Conservation (phyloP, 208 protist species). For the Polymyxa betae region DNA sequence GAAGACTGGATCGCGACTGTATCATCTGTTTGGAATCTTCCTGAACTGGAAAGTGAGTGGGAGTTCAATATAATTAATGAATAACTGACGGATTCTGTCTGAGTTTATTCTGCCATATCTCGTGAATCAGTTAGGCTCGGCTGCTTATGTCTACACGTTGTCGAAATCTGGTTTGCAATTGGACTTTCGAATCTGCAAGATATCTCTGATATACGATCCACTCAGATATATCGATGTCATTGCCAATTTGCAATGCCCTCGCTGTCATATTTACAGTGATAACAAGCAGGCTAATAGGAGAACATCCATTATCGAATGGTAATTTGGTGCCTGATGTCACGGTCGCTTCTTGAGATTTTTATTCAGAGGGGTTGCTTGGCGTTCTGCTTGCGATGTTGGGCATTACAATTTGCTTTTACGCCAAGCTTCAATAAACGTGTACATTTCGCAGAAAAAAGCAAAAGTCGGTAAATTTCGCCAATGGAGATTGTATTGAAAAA, state of each 20-base stretch:
- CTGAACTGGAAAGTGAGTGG: background rate
- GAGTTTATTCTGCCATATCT: background rate
- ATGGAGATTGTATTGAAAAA: too few relatives aligned
- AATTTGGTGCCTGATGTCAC: background rate
- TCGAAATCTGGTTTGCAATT: background rate
- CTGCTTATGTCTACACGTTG: background rate
- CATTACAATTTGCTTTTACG: background rate
- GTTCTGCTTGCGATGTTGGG: background rate
- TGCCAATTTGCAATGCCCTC: background rate
- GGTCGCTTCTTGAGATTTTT: background rate
- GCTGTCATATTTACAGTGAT: background rate
- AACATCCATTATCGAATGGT: background rate
- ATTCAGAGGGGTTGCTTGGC: background rate
- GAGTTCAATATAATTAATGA: background rate
- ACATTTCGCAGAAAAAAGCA: too few relatives aligned
- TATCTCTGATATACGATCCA: background rate
- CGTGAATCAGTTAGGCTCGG: background rate
- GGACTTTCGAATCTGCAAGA: background rate
- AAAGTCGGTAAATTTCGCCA: too few relatives aligned
- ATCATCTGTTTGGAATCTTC: background rate
- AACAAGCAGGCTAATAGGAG: background rate
- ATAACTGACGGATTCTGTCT: background rate
- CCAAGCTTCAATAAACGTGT: background rate
- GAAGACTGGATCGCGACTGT: background rate
- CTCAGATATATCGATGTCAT: background rate